Percentiles rank a stretch among this genome's conserved stretches.
These are phyloP conservation scores for Porogramme epimiltina DNA, from an alignment of 1,284 basidiomycete genomes.

Conservation along the genomic window DNA sequence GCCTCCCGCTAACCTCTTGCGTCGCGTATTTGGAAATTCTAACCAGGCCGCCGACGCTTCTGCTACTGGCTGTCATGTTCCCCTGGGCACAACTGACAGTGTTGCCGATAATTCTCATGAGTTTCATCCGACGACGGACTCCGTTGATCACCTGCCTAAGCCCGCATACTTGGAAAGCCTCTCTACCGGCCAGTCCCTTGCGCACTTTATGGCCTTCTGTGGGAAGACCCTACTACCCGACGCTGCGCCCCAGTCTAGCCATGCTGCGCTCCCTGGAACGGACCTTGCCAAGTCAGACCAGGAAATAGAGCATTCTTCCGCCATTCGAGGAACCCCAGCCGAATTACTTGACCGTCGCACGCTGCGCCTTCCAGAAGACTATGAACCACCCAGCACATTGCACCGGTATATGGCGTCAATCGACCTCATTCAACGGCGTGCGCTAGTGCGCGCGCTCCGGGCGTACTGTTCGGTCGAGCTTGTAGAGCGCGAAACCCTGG, in stretches of 20 bases:
- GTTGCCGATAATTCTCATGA: too few relatives aligned
- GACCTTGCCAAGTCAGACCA: not conserved
- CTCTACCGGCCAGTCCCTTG: constrained; percentile 21
- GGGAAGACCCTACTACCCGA: constrained; percentile 11
- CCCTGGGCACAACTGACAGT: too few relatives aligned
- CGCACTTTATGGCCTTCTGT: constrained; percentile 21
- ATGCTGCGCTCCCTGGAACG: not conserved
- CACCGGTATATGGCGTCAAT: constrained; percentile 72
- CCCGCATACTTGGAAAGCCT: too few relatives aligned
- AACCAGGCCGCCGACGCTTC: too few relatives aligned
- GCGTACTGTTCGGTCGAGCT: constrained; percentile 52
- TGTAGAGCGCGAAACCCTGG: constrained; percentile 60
- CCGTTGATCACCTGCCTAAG: too few relatives aligned
- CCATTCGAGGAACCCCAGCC: constrained; percentile 32
- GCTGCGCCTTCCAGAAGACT: constrained; percentile 41
- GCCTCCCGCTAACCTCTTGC: too few relatives aligned
- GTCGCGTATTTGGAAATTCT: too few relatives aligned
- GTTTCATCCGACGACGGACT: too few relatives aligned
- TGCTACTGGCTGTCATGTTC: too few relatives aligned
- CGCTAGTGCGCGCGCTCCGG: constrained; percentile 51
- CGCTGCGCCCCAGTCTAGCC: not conserved
- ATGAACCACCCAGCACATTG: constrained; percentile 34
- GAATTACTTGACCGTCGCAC: constrained; percentile 53
- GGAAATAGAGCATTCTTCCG: not conserved
- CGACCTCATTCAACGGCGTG: constrained; percentile 64